Conservation (phyloP, 116 monocot species). For the Papilionanthe hybrid region DNA sequence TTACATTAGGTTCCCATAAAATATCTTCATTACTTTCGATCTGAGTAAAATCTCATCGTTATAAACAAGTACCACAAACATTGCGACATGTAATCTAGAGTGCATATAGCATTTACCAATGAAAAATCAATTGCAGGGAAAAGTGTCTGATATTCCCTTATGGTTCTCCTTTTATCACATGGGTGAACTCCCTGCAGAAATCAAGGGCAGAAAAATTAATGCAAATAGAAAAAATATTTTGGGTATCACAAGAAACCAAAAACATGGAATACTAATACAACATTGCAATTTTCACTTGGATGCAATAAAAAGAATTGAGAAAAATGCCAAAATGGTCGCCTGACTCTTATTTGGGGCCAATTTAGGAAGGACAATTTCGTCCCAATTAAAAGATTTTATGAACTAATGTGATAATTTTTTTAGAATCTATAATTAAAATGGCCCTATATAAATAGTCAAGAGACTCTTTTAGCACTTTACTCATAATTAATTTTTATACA, state of each 20-base stretch:
- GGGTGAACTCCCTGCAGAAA: conserved; percentile 81
- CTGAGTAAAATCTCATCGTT: conserved; percentile 26
- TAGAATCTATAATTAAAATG: too few species aligned
- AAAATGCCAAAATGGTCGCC: too few species aligned
- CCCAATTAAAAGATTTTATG: too few species aligned
- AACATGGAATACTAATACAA: not conserved
- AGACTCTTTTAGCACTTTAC: too few species aligned
- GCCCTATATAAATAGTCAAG: too few species aligned
- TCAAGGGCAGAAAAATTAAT: not conserved
- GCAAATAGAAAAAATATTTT: conserved; percentile 6
- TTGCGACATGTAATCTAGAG: not conserved
- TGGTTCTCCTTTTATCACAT: conserved; percentile 88
- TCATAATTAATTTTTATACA: not conserved
- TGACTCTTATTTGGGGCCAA: too few species aligned
- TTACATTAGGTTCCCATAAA: conserved; percentile 69
- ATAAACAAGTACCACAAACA: not conserved
- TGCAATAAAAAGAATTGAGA: not conserved
- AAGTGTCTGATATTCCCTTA: conserved; percentile 62
- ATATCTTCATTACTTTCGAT: conserved; percentile 89
- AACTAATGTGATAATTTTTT: too few species aligned
- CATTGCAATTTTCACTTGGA: not conserved
- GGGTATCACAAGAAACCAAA: not conserved
- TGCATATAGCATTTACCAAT: conserved; percentile 33
- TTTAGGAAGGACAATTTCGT: too few species aligned
- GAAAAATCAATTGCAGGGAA: conserved; percentile 99